Base-by-base conservation (phyloP, 2,329 filamentous ascomycete species). In the Botrytis aclada region DNA sequence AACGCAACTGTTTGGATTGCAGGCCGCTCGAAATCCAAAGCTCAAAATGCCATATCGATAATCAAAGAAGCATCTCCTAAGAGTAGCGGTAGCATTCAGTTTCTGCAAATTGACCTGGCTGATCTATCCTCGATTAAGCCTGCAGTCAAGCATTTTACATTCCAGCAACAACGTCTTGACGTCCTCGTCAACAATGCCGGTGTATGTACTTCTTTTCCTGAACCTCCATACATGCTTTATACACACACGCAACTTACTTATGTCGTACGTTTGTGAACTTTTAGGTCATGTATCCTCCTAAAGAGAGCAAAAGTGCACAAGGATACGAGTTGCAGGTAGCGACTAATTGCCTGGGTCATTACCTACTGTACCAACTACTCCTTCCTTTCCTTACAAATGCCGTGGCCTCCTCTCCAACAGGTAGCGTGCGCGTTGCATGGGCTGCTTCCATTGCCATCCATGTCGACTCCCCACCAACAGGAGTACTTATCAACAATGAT, bases 331-430 rank as follows among this genome's bases (percentile, higher is more conserved):
- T 70, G 18, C 41, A 47, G 22, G n/a, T 51, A 39, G 69, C n/a
- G 32, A 62, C 69, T 14, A 84, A 84, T 65, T 78, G 78, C 54
- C 69, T 84, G 22, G 82, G 80, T 0, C 80, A 79, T 32, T 83
- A 80, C 69, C 77, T 83, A 1, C 79, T 83, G 51, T 82, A 81
- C 3, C 78, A 81, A 58, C 77, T 83, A 3, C 78, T 83, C 0
- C 74, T 77, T 22, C 74, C 76, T 16, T 41, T 75, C n/a, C 72
- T 78, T 18, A 41, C 45, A 1, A 22, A 58, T 25, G 75, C 76
- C 2, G 43, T 45, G 43, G 43, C 20, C 43, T 22, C 43, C 18
- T 45, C 43, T 45, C 43, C 18, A 45, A 45, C 43, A 45, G 43
- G 43, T 45, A 45, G 43, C 7, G 43, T 45, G 43, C 43, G 43